A percentile compares a stretch with the other conserved stretches of the same genome.
phyloP scores from a whole-genome alignment of 2,329 filamentous ascomycete species.

The Trichoderma aggressivum region DNA sequence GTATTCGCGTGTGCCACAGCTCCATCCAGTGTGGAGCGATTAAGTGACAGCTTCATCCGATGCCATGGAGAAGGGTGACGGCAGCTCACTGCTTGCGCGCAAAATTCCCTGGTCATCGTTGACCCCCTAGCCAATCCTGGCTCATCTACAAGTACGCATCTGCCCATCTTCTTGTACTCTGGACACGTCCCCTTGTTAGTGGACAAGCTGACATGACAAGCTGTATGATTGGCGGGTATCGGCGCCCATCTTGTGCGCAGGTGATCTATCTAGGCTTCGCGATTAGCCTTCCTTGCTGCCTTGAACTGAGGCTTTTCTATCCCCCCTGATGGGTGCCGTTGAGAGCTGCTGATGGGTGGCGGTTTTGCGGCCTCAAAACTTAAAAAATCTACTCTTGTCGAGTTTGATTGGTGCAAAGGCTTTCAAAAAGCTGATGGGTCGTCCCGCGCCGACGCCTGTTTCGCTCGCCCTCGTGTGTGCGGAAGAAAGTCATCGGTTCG shows the following conservation, averaged over 20 bases:
- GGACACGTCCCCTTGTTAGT: not conserved
- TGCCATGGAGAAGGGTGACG: conserved; percentile 10
- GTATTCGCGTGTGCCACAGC: not conserved
- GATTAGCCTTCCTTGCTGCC: not conserved
- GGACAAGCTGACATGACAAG: conserved; percentile 5
- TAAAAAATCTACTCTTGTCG: not conserved
- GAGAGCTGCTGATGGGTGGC: not conserved
- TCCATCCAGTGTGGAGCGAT: not conserved
- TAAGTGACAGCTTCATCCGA: conserved; percentile 1
- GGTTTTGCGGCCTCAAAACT: not conserved
- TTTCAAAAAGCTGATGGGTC: not conserved
- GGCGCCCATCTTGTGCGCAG: not conserved
- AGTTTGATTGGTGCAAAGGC: not conserved
- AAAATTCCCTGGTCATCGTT: not conserved
- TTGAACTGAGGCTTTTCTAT: not conserved
- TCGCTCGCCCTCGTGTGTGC: not conserved
- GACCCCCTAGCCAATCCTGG: not conserved
- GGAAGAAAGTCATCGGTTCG: not conserved
- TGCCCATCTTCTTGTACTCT: not conserved
- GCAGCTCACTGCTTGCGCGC: not conserved
- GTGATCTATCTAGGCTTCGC: not conserved
- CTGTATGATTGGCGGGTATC: conserved; percentile 2
- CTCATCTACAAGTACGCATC: not conserved
- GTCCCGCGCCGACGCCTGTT: conserved; percentile 10
- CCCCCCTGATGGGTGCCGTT: not conserved